phyloP scores from a whole-genome alignment of 352 stramenopile species.

The Hyaloperonospora brassicae region DNA sequence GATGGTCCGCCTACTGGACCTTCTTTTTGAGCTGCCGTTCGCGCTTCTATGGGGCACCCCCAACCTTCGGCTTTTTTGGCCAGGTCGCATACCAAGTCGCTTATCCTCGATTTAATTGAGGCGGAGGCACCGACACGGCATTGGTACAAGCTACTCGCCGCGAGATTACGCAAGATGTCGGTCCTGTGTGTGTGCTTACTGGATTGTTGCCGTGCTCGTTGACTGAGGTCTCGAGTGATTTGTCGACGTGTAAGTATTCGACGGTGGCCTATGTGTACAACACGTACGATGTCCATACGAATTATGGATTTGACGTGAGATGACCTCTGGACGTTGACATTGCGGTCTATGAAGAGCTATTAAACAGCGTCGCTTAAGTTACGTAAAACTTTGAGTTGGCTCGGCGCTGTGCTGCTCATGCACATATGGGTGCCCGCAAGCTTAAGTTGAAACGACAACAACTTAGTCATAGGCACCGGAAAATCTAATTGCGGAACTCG shows the following conservation, averaged over 20 bases:
- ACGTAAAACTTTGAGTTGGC: background rate
- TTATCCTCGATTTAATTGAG: background rate
- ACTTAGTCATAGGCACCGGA: background rate
- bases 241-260: background rate
- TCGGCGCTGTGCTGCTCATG: background rate
- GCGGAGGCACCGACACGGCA: background rate
- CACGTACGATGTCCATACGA: background rate
- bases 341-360: background rate
- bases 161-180: background rate
- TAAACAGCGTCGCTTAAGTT: background rate
- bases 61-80: background rate
- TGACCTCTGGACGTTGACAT: background rate
- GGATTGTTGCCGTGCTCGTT: background rate
- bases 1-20: background rate
- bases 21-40: background rate
- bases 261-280: background rate
- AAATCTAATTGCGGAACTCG: background rate
- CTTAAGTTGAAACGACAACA: conserved; percentile 1
- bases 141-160: background rate
- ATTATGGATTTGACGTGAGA: background rate
- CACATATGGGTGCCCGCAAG: background rate
- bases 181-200: background rate
- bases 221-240: background rate
- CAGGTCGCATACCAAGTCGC: background rate
- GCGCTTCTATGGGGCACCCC: background rate